Base-by-base conservation (phyloP, 352 stramenopile genomes). In the Pythium insidiosum region DNA sequence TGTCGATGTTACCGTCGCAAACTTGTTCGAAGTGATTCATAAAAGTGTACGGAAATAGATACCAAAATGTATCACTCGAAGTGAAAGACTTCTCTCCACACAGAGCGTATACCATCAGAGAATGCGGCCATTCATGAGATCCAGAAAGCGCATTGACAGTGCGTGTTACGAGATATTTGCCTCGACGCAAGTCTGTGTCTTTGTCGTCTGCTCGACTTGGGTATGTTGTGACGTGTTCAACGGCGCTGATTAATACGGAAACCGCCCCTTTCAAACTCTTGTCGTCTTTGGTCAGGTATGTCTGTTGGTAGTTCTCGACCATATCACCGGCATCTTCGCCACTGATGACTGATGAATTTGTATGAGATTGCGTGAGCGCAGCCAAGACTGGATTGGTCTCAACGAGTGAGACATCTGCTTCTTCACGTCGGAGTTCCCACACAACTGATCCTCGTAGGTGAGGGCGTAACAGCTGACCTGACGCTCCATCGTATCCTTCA, bases 221-320 rank as follows among this genome's bases (percentile, higher is more conserved):
- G 16, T 40, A 13, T 19, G 18, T 13, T 7, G 11, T 16, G 13
- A 45, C 22, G 13, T 52, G 36, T 12, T 52, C 22, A n/a, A 45
- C 18, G 6, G 45, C 45, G 19, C 18, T 19, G 1, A 52, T 16
- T 1, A 52, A 15, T 16, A 39, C 23, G 1, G 45, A 18, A 10
- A 49, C 15, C 6, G 30, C 33, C n/a, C 16, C 28, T 20, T 41
- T 19, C 10, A 50, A 22, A 10, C 24, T 15, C 4, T n/a, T 7
- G 34, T 42, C 2, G 5, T 50, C 43, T 15, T 50, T 50, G 12
- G 43, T 50, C 43, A 50, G 40, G n/a, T 50, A 50, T 4, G 19
- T 3, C 25, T 50, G 43, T 20, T 50, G 43, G 15, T 50, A 50
- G 11, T 50, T 19, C 24, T 50, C 30, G 4, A 50, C 31, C 12